Base-by-base conservation (phyloP, 164 flowering plant genomes). In the Stephania yunnanensis region DNA sequence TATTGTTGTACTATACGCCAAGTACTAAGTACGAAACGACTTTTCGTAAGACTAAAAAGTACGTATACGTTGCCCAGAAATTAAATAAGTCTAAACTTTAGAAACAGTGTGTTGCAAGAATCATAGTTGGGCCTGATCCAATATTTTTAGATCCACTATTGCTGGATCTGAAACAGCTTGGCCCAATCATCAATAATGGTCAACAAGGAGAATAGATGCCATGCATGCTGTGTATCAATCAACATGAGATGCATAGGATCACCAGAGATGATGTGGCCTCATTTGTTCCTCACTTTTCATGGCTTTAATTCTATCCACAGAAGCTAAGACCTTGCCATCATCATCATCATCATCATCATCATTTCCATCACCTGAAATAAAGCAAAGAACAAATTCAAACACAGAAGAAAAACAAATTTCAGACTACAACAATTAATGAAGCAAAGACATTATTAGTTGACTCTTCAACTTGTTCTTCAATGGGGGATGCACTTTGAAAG, bases 241-340 rank as follows among this genome's bases (percentile, higher is more conserved):
- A 50, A 11, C 13, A 58, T 58, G 64, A 58, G 64, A 15, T 58
- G 64, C 64, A 58, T n/a, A 58, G 20, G 64, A 58, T 58, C 64
- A 58, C 5, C 22, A 58, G 19, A 58, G 64, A 58, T 77, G 70
- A 78, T 71, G 80, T 78, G 80, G 80, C 80, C 31, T 78, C 19
- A 11, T 48, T 20, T 52, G 53, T 22, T 68, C 72, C 78, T 74
- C 78, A 55, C 66, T 74, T 70, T 46, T 15, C 19, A n/a, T 22
- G 29, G 68, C 12, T 65, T 22, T 6, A 31, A 53, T 72, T 11
- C 75, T 79, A 74, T 76, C 82, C 82, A 77, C 42, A 36, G 42
- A 36, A 36, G 68, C 61, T 58, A 15, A 58, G 20, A 1, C 42
- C 31, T 10, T 12, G 64, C 46, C 15, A 72, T 44, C 71, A 61